Conservation (phyloP, 2,329 filamentous ascomycete species). For the Bipolaris gigantea region DNA sequence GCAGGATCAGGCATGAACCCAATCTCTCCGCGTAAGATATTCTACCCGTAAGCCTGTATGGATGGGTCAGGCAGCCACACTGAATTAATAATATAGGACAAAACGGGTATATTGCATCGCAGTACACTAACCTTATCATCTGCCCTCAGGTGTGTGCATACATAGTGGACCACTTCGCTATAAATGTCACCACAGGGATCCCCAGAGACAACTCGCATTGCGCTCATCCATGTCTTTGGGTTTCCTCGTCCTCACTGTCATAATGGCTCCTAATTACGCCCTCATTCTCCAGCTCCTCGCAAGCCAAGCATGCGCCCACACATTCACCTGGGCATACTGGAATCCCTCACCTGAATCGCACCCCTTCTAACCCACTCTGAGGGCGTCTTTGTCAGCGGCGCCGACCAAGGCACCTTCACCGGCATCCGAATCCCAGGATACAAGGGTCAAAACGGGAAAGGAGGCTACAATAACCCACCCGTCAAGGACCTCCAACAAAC, state of each 20-base stretch:
- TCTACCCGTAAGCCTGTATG: slow-evolving; percentile 3
- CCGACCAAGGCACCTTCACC: slow-evolving; percentile 35
- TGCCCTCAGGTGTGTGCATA: not conserved
- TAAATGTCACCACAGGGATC: not conserved
- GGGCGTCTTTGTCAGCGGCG: slow-evolving; percentile 38
- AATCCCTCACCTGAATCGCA: too few relatives aligned
- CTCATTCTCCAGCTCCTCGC: slow-evolving; percentile 24
- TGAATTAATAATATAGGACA: slow-evolving; percentile 23
- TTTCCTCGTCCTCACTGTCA: not conserved
- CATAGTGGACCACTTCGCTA: not conserved
- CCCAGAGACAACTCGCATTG: not conserved
- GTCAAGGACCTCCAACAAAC: slow-evolving; percentile 45
- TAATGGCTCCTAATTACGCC: slow-evolving; percentile 16
- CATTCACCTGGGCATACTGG: slow-evolving; percentile 31
- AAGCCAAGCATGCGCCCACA: slow-evolving; percentile 27
- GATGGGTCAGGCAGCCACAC: not conserved
- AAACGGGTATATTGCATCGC: slow-evolving; percentile 24
- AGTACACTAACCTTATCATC: slow-evolving; percentile 13
- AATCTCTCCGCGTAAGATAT: slow-evolving; percentile 6
- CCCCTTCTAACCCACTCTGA: not conserved
- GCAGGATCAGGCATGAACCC: slow-evolving; percentile 2
- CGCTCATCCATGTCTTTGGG: not conserved
- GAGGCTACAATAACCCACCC: slow-evolving; percentile 47
- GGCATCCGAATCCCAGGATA: slow-evolving; percentile 36
- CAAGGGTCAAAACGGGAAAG: slow-evolving; percentile 40